Base-by-base conservation (phyloP, 768 basidiomycete species). In the Fibroporia radiculosa region DNA sequence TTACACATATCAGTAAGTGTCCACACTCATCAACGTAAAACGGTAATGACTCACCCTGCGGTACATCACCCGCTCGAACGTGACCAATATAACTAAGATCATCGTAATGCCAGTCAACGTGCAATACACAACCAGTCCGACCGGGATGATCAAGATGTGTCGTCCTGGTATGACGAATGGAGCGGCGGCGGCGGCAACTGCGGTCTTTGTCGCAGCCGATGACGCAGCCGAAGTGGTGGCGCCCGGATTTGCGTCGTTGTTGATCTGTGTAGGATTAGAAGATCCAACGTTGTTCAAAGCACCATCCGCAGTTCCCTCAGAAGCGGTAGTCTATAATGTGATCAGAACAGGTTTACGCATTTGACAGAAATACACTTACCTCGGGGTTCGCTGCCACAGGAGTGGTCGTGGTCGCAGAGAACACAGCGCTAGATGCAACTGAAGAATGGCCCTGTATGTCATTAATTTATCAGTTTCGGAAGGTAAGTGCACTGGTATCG, bases 41-140 rank as follows among this genome's bases (percentile, higher is more conserved):
- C 20, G 36, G 16, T 24, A 26, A 42, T 20, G 40, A 66, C 75
- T 45, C 48, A 86, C 88, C 73, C 79, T 85, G 69, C 88, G 82
- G 59, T 89, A 89, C 64, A 83, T 85, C 20, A 87, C 80, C 37
- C 92, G 77, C 70, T 93, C 89, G 57, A 82, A 89, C 5, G 88
- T 90, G 51, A 93, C 89, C 61, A 90, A 67, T 40, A 77, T 82
- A 47, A 93, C 85, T 19, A 87, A 79, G 49, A 84, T 78, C 53
- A 95, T 61, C 14, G 84, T 84, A 54, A 93, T 82, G 6, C 83
- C 83, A 24, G 87, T 87, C 48, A 95, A 82, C 50, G 88, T 89
- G 36, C 82, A 86, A 57, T 86, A 91, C 8, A 93, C 74, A 41
- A 83, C 85, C 33, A 92, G 72, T 51, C 89, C 89, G 51, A 92